Conservation (phyloP, 768 basidiomycete genomes). For the Hydnum rufescens region DNA sequence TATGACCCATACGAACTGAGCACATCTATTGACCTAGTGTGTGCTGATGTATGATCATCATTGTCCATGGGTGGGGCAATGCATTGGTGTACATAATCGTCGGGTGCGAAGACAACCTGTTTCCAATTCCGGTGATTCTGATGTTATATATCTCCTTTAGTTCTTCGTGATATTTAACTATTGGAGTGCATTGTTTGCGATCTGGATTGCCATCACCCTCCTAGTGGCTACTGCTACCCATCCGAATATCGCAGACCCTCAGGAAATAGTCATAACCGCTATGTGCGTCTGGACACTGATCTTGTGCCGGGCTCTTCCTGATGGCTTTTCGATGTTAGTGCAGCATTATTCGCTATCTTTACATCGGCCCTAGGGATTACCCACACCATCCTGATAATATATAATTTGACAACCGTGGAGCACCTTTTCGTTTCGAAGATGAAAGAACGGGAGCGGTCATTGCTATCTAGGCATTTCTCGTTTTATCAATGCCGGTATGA, state of each 20-base stretch:
- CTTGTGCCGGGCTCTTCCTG: background rate
- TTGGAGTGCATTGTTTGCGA: slow-evolving; percentile 36
- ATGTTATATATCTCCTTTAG: slow-evolving; percentile 20
- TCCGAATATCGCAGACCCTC: slow-evolving; percentile 30
- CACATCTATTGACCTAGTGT: too few relatives aligned
- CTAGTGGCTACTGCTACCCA: slow-evolving; percentile 29
- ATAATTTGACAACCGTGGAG: slow-evolving; percentile 66
- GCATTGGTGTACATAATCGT: slow-evolving; percentile 82
- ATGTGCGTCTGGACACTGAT: slow-evolving; percentile 31
- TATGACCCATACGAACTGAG: too few relatives aligned
- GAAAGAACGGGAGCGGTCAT: background rate
- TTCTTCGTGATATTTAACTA: slow-evolving; percentile 67
- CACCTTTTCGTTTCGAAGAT: slow-evolving; percentile 14
- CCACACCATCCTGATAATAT: slow-evolving; percentile 40
- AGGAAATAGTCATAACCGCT: slow-evolving; percentile 51
- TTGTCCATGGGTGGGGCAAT: slow-evolving; percentile 90
- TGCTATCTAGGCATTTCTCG: background rate
- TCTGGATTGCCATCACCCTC: slow-evolving; percentile 44
- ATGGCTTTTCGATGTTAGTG: slow-evolving; percentile 21
- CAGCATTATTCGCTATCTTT: slow-evolving; percentile 57
- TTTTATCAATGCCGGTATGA: background rate
- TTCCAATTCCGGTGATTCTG: background rate
- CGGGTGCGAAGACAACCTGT: slow-evolving; percentile 52
- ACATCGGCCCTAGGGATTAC: slow-evolving; percentile 32
- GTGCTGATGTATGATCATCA: slow-evolving; percentile 75